Percentiles rank a stretch among this genome's conserved stretches.
phyloP scores from a whole-genome alignment of 1,284 basidiomycete genomes.

The Abortiporus biennis region DNA sequence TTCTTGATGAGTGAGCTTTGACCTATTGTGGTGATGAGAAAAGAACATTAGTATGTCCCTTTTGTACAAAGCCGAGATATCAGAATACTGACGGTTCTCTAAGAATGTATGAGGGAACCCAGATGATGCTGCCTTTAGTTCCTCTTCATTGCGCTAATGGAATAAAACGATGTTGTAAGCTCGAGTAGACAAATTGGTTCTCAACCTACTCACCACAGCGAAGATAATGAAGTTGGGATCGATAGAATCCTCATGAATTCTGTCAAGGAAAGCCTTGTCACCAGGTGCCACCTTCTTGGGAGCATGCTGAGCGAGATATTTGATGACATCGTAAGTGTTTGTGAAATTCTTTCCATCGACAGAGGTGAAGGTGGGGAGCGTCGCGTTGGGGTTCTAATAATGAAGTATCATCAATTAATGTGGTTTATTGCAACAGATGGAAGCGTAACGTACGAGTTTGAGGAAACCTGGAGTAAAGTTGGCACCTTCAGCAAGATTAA shows the following conservation, averaged over 20 bases:
- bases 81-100: conserved; percentile 28
- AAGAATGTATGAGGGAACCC: conserved; percentile 36
- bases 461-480: conserved; percentile 60
- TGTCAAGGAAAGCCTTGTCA: conserved; percentile 30
- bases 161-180: not conserved
- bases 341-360: conserved; percentile 38
- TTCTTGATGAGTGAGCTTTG: conserved; percentile 39
- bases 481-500: conserved; percentile 46
- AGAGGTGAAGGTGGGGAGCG: conserved; percentile 46
- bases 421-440: not conserved
- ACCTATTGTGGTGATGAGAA: conserved; percentile 16
- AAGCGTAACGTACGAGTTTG: conserved; percentile 38
- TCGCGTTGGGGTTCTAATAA: conserved; percentile 44
- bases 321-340: conserved; percentile 41
- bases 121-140: conserved; percentile 37
- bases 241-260: conserved; percentile 46
- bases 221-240: conserved; percentile 55
- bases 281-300: conserved; percentile 32
- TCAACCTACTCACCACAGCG: conserved; percentile 32
- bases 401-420: not conserved
- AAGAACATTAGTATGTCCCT: not conserved
- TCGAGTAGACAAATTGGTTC: not conserved
- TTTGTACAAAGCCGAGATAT: not conserved
- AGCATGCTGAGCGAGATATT: conserved; percentile 41
- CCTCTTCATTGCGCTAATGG: conserved; percentile 43